A percentile compares a stretch with the other conserved stretches of the same genome.
Evolutionary conservation across 805 yeast genomes (phyloP).

Genomic region (Ogataea paraovalis): DNA sequence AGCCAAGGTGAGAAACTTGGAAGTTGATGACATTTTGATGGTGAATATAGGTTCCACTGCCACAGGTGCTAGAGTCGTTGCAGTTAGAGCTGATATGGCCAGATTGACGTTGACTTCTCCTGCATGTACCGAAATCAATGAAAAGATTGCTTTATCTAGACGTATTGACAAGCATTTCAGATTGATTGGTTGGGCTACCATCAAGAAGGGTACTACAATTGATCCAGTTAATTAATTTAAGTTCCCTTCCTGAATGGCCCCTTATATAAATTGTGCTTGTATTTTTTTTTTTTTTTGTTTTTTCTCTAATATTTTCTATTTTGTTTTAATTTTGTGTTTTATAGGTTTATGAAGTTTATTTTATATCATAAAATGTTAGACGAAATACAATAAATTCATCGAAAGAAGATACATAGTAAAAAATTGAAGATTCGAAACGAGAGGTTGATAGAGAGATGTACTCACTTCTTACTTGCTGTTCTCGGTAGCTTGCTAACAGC

Average conservation of each 20-base stretch:
- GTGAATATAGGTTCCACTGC: conserved; percentile 99
- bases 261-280: not conserved
- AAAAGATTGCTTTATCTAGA: conserved; percentile 97
- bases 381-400: not conserved
- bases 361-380: not conserved
- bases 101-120: conserved; percentile 95
- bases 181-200: conserved; percentile 99
- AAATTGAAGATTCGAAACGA: too few species aligned
- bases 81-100: conserved; percentile 99
- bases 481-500: conserved; percentile 4
- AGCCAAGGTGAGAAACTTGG: conserved; percentile 93
- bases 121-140: conserved; percentile 97
- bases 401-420: too few species aligned
- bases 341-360: conserved; percentile 1
- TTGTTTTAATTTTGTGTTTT: not conserved
- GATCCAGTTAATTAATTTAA: conserved; percentile 57
- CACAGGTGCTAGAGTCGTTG: conserved; percentile 97
- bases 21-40: conserved; percentile 94
- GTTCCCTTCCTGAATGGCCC: not conserved
- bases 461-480: not conserved
- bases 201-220: conserved; percentile 86
- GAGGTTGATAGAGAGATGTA: not conserved
- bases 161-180: conserved; percentile 99
- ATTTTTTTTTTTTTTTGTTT: not conserved
- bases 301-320: not conserved